Conservation (phyloP, 495 filamentous ascomycete species). For the Cladorrhinum samala region DNA sequence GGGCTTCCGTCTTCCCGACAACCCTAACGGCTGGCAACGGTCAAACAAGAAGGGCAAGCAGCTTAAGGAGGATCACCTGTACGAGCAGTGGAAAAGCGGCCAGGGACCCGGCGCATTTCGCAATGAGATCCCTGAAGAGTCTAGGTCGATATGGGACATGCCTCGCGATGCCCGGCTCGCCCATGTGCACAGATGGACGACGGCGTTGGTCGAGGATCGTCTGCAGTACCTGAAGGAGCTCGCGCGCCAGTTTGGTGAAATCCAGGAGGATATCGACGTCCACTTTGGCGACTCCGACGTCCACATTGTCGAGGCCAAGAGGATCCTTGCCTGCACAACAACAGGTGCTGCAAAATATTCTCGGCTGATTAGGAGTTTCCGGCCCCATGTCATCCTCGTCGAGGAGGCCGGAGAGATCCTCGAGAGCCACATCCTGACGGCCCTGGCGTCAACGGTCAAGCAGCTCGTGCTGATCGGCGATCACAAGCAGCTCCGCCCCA, state of each 20-base stretch:
- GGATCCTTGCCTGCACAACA: conserved; percentile 70
- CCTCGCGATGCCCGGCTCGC: conserved; percentile 26
- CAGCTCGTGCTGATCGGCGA: conserved; percentile 73
- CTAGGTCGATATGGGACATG: conserved; percentile 52
- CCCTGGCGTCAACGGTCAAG: conserved; percentile 52
- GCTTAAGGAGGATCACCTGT: conserved; percentile 47
- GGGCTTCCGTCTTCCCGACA: conserved; percentile 46
- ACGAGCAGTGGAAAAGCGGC: conserved; percentile 51
- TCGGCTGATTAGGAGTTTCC: conserved; percentile 43
- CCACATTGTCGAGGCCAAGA: conserved; percentile 45
- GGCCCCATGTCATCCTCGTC: conserved; percentile 54
- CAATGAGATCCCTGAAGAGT: conserved; percentile 15
- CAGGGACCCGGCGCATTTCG: conserved; percentile 38
- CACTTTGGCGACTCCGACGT: conserved; percentile 42
- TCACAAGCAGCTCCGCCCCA: conserved; percentile 70
- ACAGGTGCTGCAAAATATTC: conserved; percentile 63
- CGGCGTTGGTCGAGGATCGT: conserved; percentile 45
- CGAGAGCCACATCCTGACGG: conserved; percentile 62
- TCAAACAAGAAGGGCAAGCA: conserved; percentile 40
- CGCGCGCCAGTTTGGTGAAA: conserved; percentile 38
- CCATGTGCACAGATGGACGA: conserved; percentile 42
- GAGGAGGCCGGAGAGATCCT: conserved; percentile 80
- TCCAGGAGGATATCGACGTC: conserved; percentile 32
- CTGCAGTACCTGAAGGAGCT: conserved; percentile 32
- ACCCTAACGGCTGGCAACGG: conserved; percentile 35